Evolutionary conservation across 2,329 filamentous ascomycete genomes (phyloP), one percentile per base, ranked within the genome.

Genomic region (Diaporthe ampelina): DNA sequence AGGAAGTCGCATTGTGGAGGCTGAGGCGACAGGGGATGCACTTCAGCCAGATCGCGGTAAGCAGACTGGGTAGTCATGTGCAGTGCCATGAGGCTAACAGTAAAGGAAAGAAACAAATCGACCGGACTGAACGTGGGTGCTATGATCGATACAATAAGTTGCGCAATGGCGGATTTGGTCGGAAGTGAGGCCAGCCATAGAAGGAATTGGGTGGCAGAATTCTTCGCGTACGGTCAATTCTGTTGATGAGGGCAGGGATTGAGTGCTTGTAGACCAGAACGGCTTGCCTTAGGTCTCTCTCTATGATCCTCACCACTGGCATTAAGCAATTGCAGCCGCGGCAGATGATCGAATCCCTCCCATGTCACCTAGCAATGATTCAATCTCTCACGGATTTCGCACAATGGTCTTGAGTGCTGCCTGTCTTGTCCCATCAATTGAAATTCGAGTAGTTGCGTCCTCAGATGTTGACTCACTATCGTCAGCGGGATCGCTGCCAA

Each of bases 71-170:
- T 48, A 10, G 17, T 17, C 6, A 1, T n/a, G 10, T 13, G 48
- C 29, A 3, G 21, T 4, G 13, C 13, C 7, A 13, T 17, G 24
- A 32, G 29, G 1, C 48, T 68, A 26, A 26, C 29, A 19, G 10
- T 8, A 3, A 1, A 21, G 4, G 11, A 29, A 15, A 76, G 74
- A 69, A 63, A 19, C 68, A 72, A 3, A 76, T 76, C 29, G 74
- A 76, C 26, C 68, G 74, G 19, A 76, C 74, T 3, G 74, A 76
- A 43, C 59, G 74, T 40, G 74, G 74, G 1, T 76, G 74, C 15
- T 76, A 76, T 17, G 74, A 76, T 15, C 72, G 74, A 8, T 76
- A 70, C 40, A 76, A 76, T n/a, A 76, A 74, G 11, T 72, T 76
- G 50, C 74, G 74, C 26, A 74, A 76, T 13, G 72, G 65, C 32